Evolutionary conservation across 1,284 basidiomycete genomes (phyloP), one percentile per base, ranked within the genome.

Genomic region (Austroboletus sp.): DNA sequence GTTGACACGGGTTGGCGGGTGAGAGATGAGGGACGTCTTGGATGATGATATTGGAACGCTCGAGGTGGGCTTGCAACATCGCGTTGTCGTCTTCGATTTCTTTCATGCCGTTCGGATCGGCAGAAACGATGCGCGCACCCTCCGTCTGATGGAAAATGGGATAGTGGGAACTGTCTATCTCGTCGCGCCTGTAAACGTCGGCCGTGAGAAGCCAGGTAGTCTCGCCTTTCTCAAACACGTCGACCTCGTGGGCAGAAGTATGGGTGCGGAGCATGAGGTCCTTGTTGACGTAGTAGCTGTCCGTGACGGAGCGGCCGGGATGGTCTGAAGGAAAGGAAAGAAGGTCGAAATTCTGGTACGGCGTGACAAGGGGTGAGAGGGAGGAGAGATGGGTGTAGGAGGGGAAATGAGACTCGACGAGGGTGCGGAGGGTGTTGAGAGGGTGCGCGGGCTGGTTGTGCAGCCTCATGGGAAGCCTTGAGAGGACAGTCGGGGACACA

Each of bases 121-220:
- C 70, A 37, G 72, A 68, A 55, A 88, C 93, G 41, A 97, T 81
- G 35, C 82, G 75, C 16, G 94, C 92, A 26, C 95, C 96, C 66
- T 99, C 96, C 72, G 97, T 92, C 69, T 99, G 96, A 69, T 99
- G 96, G 66, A 99, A 99, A 36, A 97, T 88, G 15, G 96, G 96
- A 66, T 98, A 98, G 67, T 99, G 96, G 9, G 86, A 89, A 16
- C 81, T 78, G 70, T 99, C 96, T 54, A 99, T 98, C 69, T 98
- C 96, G 77, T 99, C 96, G 54, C 96, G 81, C 35, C 96, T 74
- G 69, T 98, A 99, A 38, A 99, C 96, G 70, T 99, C 96, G n/a
- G 96, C 94, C 1, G 93, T 89, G 40, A 98, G 75, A 27, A 98
- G 73, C 89, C 94, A 98, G 44, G 76, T 75, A 30, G 86, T 79